Evolutionary conservation across 805 yeast genomes (phyloP).

Genomic region (Sugiyamaella mastotermitis): DNA sequence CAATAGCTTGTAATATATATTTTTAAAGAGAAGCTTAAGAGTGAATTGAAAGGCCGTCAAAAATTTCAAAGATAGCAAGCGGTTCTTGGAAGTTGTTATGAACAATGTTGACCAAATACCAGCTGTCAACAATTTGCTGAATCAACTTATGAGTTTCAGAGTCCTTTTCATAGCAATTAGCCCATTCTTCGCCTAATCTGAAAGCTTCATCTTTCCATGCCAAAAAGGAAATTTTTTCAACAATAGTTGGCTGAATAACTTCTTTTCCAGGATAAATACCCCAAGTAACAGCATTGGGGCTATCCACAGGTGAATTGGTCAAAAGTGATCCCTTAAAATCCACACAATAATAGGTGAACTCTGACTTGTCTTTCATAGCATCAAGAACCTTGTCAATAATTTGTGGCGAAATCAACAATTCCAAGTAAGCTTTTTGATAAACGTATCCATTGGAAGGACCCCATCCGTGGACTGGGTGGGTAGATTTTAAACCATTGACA

Average conservation of each 20-base stretch:
- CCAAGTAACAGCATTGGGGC: slow-evolving; percentile 96
- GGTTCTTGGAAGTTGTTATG: slow-evolving; percentile 63
- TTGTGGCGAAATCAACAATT: slow-evolving; percentile 66
- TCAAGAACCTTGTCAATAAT: slow-evolving; percentile 42
- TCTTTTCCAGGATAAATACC: slow-evolving; percentile 96
- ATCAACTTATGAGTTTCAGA: slow-evolving; percentile 38
- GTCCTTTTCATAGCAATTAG: slow-evolving; percentile 27
- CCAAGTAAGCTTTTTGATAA: slow-evolving; percentile 90
- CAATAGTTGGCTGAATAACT: slow-evolving; percentile 92
- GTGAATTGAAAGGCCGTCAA: slow-evolving; percentile 4
- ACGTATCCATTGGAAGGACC: slow-evolving; percentile 92
- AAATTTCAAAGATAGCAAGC: slow-evolving; percentile 24
- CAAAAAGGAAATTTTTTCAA: slow-evolving; percentile 81
- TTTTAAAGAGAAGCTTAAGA: too few relatives aligned
- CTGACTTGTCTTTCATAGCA: slow-evolving; percentile 40
- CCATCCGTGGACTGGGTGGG: slow-evolving; percentile 79
- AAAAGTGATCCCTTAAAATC: slow-evolving; percentile 48
- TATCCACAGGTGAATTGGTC: slow-evolving; percentile 68
- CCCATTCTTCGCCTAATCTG: slow-evolving; percentile 79
- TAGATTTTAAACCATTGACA: slow-evolving; percentile 70
- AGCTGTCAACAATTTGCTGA: slow-evolving; percentile 46
- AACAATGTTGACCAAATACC: slow-evolving; percentile 78
- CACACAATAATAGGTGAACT: slow-evolving; percentile 75
- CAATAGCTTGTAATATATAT: too few relatives aligned
- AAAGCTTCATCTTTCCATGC: slow-evolving; percentile 98